Base-by-base conservation (phyloP, 2,329 filamentous ascomycete genomes). In the Incumbomyces delicatus region DNA sequence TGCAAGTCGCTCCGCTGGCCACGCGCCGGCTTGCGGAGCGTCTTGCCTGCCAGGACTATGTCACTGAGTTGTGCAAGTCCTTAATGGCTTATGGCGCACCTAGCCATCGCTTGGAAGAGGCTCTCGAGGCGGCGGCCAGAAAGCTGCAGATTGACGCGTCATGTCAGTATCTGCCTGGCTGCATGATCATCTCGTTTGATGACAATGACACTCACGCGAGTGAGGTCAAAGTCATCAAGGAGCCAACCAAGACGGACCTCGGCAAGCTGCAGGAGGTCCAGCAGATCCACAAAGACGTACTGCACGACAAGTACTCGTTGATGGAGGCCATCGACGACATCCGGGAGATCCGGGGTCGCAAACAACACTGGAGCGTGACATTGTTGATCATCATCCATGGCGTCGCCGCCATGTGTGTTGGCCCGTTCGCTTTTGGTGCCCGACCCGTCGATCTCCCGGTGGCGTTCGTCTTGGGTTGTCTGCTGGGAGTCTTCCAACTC, bases 101-200 rank as follows among this genome's bases (percentile, higher is more conserved):
- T 1, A 94, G 88, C 0, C 89, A 95, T 67, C 81, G 89, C 10
- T 71, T 95, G 16, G 89, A 95, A 64, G 71, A 94, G 61, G 95
- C 94, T 63, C 82, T 95, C 78, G 81, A 77, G 52, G 94, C 90
- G 85, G 88, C 85, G 7, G 83, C 89, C 1, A 77, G 85, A n/a
- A 85, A 92, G 1, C 75, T 95, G 32, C 85, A 89, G 63, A 89
- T 95, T 13, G 85, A 94, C 54, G 84, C 83, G 5, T 87, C 94
- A 58, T 95, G 92, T 57, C 69, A 95, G 17, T 95, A 95, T 61
- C 78, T 95, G 27, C 88, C 89, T 0, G 86, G 86, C 0, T 94
- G 86, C 60, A 95, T 95, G 89, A 85, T 95, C 47, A 84, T 95
- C 60, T 90, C 87, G 3, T 95, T 95, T 59, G 88, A 80, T 44